These are phyloP conservation scores for Taiwanofungus camphoratus DNA, from an alignment of 1,284 basidiomycete genomes.

Conservation along the genomic window DNA sequence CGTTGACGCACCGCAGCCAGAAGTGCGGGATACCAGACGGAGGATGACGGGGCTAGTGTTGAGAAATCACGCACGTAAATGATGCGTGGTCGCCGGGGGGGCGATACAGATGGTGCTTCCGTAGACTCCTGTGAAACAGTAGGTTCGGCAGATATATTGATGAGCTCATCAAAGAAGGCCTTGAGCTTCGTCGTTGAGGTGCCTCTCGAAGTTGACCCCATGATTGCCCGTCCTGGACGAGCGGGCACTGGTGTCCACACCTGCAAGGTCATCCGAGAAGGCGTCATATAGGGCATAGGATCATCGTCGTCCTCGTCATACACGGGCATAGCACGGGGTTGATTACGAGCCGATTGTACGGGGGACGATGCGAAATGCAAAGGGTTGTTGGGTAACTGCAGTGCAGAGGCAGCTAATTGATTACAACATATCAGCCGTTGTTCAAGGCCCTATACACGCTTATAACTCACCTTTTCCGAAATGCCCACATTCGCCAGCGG, in stretches of 20 bases:
- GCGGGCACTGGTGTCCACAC: conserved; percentile 42
- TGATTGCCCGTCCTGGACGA: conserved; percentile 31
- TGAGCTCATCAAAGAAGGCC: conserved; percentile 67
- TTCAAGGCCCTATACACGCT: conserved; percentile 1
- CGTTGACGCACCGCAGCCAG: conserved; percentile 70
- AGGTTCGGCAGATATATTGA: conserved; percentile 48
- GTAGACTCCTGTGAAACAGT: conserved; percentile 20
- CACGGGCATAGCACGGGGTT: conserved; percentile 20
- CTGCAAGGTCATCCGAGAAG: conserved; percentile 56
- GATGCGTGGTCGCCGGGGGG: conserved; percentile 53
- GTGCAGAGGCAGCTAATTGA: conserved; percentile 48
- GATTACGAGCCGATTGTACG: conserved; percentile 21
- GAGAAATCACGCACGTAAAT: conserved; percentile 80
- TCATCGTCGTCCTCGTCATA: conserved; percentile 45
- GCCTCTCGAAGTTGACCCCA: conserved; percentile 25
- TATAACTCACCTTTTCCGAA: conserved; percentile 59
- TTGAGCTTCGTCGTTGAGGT: conserved; percentile 51
- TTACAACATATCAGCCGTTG: background rate
- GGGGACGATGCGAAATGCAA: conserved; percentile 52
- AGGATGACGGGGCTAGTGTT: conserved; percentile 65
- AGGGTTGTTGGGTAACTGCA: conserved; percentile 68
- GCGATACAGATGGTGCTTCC: conserved; percentile 16
- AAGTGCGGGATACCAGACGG: conserved; percentile 76
- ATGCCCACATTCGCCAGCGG: conserved; percentile 74
- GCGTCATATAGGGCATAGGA: conserved; percentile 22